Base-by-base conservation (phyloP, 163 green algal genomes). In the Chloromonas sp. region DNA sequence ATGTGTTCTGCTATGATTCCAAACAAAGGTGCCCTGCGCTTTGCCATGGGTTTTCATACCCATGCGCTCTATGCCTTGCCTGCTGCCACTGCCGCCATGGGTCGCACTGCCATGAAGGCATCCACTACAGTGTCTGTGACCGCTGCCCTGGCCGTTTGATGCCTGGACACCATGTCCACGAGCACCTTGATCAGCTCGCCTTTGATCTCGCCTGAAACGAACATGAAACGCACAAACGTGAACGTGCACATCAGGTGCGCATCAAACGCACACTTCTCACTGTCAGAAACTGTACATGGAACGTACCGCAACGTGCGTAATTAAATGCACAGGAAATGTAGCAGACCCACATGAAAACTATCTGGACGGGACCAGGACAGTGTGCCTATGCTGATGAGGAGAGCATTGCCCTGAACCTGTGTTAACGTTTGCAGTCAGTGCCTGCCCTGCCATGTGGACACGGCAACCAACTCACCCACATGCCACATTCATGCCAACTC, bases 41-140 rank as follows among this genome's bases (percentile, higher is more conserved):
- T 36, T 36, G 36, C 36, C 36, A 36, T 36, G 36, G 36, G 36
- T 36, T 36, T 36, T 36, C 36, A 36, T 36, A 36, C 36, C 36
- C 36, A 36, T 36, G 36, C 36, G 36, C 36, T 36, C 36, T 36
- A 84, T 1, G 82, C 82, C 59, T 84, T 70, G 13, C 82, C 82
- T 1, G 62, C n/a, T 71, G 82, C 82, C 5, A 84, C 82, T 36
- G 58, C n/a, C 1, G 70, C 82, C 94, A 98, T 97, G 14, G 91
- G 88, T 78, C 96, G 89, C 62, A 92, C 85, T 3, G 92, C 87
- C 93, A 97, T 98, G 93, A 98, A 98, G 0, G 91, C 88, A 79
- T 97, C 91, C 60, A 98, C 93, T 14, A 98, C 89, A 57, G 95
- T 94, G 14, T 98, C 96, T 1, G 93, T 97, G 0, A 98, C 82